Percentiles rank a stretch among this genome's conserved stretches.
Evolutionary conservation across 495 filamentous ascomycete genomes (phyloP).

Genomic region (Penicillium pulvis): DNA sequence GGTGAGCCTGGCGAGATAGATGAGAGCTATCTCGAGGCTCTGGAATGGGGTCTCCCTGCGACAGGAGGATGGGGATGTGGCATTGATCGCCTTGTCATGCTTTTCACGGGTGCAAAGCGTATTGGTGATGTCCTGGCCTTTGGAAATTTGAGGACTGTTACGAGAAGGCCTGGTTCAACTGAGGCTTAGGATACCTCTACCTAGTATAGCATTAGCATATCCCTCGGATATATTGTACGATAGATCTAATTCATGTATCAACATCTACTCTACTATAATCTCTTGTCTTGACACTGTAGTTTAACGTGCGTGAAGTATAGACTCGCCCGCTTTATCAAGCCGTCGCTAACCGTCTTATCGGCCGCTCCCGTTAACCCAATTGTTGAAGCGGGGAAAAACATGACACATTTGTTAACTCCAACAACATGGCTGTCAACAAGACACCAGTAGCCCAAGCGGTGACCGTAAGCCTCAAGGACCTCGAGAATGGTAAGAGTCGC

Average conservation of each 20-base stretch:
- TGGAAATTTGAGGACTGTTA: conserved; percentile 68
- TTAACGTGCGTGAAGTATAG: background rate
- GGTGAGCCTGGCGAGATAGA: conserved; percentile 60
- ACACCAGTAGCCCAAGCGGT: conserved; percentile 46
- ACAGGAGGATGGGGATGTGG: conserved; percentile 97
- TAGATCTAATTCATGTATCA: conserved; percentile 7
- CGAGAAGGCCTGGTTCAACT: conserved; percentile 16
- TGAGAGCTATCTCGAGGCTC: conserved; percentile 77
- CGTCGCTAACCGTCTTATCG: conserved; percentile 22
- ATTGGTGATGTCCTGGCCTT: conserved; percentile 87
- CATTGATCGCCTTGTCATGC: conserved; percentile 86
- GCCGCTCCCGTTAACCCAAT: conserved; percentile 6
- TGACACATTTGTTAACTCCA: conserved; percentile 8
- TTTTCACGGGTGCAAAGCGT: conserved; percentile 71
- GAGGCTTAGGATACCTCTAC: too few species aligned
- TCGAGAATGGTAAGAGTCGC: conserved; percentile 34
- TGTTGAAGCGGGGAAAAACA: conserved; percentile 24
- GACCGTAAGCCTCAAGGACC: conserved; percentile 56
- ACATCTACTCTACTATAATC: background rate
- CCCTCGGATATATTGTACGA: background rate
- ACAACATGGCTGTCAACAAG: conserved; percentile 15
- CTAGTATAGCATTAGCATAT: too few species aligned
- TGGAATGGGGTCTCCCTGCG: conserved; percentile 87
- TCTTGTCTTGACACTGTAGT: background rate
- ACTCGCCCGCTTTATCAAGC: conserved; percentile 4